Percentiles rank a stretch among this genome's conserved stretches.
phyloP scores from a whole-genome alignment of 345 rosid genomes.

The Boechera divaricarpa region DNA sequence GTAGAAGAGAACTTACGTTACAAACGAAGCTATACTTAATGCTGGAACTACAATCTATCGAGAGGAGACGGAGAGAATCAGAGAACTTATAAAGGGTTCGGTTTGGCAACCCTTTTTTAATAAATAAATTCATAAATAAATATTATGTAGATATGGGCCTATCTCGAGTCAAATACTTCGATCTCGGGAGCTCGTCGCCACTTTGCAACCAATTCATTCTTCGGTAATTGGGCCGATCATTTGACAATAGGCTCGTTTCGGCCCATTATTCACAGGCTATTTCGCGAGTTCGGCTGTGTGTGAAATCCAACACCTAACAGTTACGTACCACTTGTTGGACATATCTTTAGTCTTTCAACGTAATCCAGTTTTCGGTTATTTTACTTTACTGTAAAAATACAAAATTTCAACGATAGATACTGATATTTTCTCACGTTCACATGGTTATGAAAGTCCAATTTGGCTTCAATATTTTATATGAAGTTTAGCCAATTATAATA shows the following conservation, averaged over 20 bases:
- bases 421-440: slow-evolving; percentile 21
- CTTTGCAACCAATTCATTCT: too few relatives aligned
- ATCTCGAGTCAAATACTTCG: too few relatives aligned
- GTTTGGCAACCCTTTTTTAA: background rate
- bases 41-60: background rate
- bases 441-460: slow-evolving; percentile 12
- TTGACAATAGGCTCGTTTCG: too few relatives aligned
- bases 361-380: slow-evolving; percentile 5
- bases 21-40: background rate
- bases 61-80: background rate
- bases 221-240: too few relatives aligned
- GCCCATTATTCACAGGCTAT: too few relatives aligned
- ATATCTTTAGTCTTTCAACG: slow-evolving; percentile 24
- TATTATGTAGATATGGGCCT: too few relatives aligned
- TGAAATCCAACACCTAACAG: background rate
- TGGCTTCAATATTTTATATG: slow-evolving; percentile 1
- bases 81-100: background rate
- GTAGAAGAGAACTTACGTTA: background rate
- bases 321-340: slow-evolving; percentile 14
- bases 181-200: too few relatives aligned
- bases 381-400: background rate
- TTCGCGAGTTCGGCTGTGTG: too few relatives aligned
- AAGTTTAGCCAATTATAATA: background rate
- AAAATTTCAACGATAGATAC: background rate
- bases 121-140: too few relatives aligned